Conservation (phyloP, 169 alveolate genomes). For the Babesia caballi region DNA sequence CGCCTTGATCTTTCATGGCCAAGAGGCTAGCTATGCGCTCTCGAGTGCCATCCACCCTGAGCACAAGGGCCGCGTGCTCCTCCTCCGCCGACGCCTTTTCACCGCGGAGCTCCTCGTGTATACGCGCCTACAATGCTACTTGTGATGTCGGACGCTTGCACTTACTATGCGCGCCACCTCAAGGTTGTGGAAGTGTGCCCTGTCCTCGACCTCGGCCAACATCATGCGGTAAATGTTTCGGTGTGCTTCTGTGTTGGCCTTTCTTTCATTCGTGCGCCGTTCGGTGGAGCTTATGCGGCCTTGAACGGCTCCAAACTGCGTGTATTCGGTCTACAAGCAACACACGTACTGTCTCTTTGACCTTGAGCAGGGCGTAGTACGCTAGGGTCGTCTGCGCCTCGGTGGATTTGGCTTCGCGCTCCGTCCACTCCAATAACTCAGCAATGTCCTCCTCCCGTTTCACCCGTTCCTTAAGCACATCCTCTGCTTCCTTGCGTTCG, state of each 20-base stretch:
- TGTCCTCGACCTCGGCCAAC: conserved; percentile 1
- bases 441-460: conserved; percentile 6
- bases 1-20: neutral
- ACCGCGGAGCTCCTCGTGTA: neutral
- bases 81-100: neutral
- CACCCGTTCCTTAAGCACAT: neutral
- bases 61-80: neutral
- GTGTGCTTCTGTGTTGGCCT: neutral
- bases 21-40: neutral
- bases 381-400: neutral
- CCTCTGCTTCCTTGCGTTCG: neutral
- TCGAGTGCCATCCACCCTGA: neutral
- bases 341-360: neutral
- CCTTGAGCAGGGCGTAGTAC: neutral
- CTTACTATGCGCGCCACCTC: neutral
- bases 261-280: neutral
- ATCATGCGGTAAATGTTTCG: neutral
- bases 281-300: neutral
- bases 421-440: neutral
- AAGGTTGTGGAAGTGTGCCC: neutral
- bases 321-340: neutral
- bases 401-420: neutral
- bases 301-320: neutral
- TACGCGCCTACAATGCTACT: neutral
- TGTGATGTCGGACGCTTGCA: neutral